Evolutionary conservation across 2,329 filamentous ascomycete species (phyloP), one percentile per base, ranked within the genome.

Genomic region (Emydomyces testavorans): DNA sequence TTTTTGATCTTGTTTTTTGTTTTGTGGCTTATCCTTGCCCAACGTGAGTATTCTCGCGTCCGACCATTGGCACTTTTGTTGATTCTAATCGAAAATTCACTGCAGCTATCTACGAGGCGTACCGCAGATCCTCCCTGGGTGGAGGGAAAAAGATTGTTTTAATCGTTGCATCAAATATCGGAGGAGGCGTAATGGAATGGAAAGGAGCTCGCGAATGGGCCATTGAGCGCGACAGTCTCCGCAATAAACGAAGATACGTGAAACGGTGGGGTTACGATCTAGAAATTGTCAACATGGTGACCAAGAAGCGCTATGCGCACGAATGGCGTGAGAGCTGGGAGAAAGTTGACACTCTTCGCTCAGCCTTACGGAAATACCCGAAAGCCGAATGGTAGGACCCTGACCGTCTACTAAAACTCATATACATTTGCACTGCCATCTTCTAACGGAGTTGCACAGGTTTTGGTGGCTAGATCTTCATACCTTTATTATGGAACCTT

Each of bases 271-370:
- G 92, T 11, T 96, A 98, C 64, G 84, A 95, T 53, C 72, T 98
- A 50, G 92, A 98, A 65, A 83, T 96, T 61, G 87, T 94, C 56
- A 93, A 98, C 65, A 94, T 98, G 89, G 90, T 88, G 70, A 94
- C 89, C 46, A 94, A 95, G 76, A 96, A 95, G 71, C 81, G 89
- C 56, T 98, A 98, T 64, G 90, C 92, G 23, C 92, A 98, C 68
- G 92, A 98, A 68, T 98, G 92, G 92, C 79, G 92, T 60, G 92
- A 98, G 69, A 93, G 90, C 65, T 98, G 92, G 92, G 92, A 98
- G 69, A 98, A 96, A 73, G 89, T 95, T 52, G 92, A 98, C 64
- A 87, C 87, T 35, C 80, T 98, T 58, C 80, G 90, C 52, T 85
- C 86, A 52, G 81, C 83, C 37, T 82, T 98, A 76, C 79, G 81